Conservation (phyloP, 768 basidiomycete species). For the Leucocoprinus leucothites region DNA sequence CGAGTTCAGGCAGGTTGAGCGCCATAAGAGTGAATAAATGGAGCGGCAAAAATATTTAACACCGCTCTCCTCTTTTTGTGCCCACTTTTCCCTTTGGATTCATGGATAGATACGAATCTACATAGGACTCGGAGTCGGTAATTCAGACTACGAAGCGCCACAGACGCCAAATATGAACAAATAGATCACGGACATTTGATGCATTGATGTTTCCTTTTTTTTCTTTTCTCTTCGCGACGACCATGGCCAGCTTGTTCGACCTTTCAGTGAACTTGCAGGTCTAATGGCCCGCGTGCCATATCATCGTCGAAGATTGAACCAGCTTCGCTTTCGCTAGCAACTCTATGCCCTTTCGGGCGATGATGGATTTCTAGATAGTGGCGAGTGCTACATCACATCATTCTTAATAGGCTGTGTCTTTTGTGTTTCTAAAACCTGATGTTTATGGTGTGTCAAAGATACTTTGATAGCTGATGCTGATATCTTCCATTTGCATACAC, state of each 20-base stretch:
- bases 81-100: too few relatives aligned
- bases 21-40: too few relatives aligned
- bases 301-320: slow-evolving; percentile 44
- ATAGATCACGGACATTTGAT: not conserved
- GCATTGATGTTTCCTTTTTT: not conserved
- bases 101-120: too few relatives aligned
- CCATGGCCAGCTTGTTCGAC: not conserved
- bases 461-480: not conserved
- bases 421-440: not conserved
- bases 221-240: slow-evolving; percentile 6
- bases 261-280: slow-evolving; percentile 1
- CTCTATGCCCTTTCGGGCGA: slow-evolving; percentile 48
- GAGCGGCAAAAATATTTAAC: too few relatives aligned
- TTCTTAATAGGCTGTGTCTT: not conserved
- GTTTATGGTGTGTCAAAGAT: too few relatives aligned
- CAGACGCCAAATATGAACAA: not conserved
- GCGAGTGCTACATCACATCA: slow-evolving; percentile 53
- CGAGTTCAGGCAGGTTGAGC: too few relatives aligned
- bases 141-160: too few relatives aligned
- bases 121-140: too few relatives aligned
- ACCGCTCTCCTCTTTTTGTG: too few relatives aligned
- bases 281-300: not conserved
- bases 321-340: slow-evolving; percentile 78
- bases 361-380: slow-evolving; percentile 79
- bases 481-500: not conserved